Conservation (phyloP, 164 flowering plant species). For the Tetrastigma voinierianum region DNA sequence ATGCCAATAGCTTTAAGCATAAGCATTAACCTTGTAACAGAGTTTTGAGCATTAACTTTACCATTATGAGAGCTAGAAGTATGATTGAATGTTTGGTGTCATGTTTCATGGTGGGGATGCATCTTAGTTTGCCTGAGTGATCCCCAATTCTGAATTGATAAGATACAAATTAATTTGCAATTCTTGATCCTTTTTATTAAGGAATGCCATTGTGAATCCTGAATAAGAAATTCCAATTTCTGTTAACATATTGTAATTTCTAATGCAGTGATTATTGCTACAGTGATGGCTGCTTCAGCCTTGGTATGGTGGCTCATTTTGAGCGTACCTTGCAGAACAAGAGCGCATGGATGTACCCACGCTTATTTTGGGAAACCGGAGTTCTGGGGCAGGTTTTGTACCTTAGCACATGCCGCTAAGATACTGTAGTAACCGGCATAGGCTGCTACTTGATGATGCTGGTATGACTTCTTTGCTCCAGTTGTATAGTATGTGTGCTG, state of each 20-base stretch:
- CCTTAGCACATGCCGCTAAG: constrained; percentile 89
- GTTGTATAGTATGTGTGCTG: not conserved
- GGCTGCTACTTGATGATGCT: constrained; percentile 94
- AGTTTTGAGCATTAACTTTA: too few relatives aligned
- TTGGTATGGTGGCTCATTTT: constrained; percentile 89
- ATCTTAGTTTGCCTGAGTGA: too few relatives aligned
- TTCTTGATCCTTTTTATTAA: too few relatives aligned
- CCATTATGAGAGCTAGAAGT: too few relatives aligned
- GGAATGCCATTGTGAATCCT: not conserved
- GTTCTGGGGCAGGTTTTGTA: constrained; percentile 87
- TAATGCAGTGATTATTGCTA: constrained; percentile 89
- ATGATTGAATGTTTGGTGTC: too few relatives aligned
- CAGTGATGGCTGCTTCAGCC: constrained; percentile 92
- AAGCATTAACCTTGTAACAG: too few relatives aligned
- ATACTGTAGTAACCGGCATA: constrained; percentile 96
- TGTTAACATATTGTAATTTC: not conserved
- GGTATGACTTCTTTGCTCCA: constrained; percentile 37
- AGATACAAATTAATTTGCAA: too few relatives aligned
- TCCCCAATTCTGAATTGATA: too few relatives aligned
- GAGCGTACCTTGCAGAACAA: constrained; percentile 54
- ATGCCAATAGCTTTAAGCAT: too few relatives aligned
- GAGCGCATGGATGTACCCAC: constrained; percentile 86
- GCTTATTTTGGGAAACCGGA: constrained; percentile 95
- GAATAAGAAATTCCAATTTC: not conserved
- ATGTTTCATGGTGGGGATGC: too few relatives aligned